Evolutionary conservation across 331 rosid species (phyloP).

Genomic region (Phaseolus coccineus): DNA sequence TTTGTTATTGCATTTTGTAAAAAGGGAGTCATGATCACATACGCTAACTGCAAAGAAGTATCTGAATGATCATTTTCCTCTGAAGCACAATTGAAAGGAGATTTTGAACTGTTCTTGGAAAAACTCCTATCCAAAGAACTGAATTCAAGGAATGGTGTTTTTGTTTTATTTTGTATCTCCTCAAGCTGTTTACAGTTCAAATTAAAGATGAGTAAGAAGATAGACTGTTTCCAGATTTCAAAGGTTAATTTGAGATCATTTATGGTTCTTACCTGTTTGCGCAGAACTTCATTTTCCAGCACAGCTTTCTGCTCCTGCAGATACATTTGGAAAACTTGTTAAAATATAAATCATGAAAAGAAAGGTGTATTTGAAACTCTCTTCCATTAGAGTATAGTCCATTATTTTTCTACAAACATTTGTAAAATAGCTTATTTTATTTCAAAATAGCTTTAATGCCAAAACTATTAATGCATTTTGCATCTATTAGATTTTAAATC

Average conservation of each 20-base stretch:
- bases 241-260: background rate
- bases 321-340: conserved; percentile 12
- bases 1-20: background rate
- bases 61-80: conserved; percentile 63
- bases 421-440: too few species aligned
- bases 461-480: background rate
- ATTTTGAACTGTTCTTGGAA: conserved; percentile 42
- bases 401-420: background rate
- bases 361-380: conserved; percentile 1
- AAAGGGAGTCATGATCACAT: conserved; percentile 29
- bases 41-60: conserved; percentile 72
- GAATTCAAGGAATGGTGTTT: conserved; percentile 44
- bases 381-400: background rate
- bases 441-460: too few species aligned
- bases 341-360: background rate
- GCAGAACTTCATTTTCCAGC: conserved; percentile 62
- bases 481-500: background rate
- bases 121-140: conserved; percentile 47
- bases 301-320: conserved; percentile 62
- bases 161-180: conserved; percentile 51
- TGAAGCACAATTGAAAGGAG: conserved; percentile 32
- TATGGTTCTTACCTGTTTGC: conserved; percentile 55
- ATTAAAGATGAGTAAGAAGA: conserved; percentile 18
- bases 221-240: background rate
- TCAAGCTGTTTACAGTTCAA: conserved; percentile 49